Evolutionary conservation across 1,139 yeast genomes (phyloP).

Genomic region (Pneumocystis murina): DNA sequence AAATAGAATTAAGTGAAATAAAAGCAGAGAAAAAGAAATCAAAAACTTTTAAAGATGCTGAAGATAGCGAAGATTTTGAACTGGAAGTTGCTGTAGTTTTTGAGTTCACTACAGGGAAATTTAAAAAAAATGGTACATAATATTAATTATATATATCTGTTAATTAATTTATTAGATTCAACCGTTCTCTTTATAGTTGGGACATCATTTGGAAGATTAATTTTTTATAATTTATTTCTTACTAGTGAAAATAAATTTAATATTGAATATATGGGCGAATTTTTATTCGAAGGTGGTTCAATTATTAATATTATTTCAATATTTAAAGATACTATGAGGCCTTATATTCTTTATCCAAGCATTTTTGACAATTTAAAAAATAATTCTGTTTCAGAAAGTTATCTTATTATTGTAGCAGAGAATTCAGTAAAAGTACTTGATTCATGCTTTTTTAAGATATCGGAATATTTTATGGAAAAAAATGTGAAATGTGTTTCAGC

Average conservation of each 20-base stretch:
- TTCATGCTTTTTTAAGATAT: slow-evolving; percentile 1
- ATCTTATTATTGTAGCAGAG: slow-evolving; percentile 5
- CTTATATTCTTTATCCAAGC: neutral
- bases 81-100: slow-evolving; percentile 9
- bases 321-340: neutral
- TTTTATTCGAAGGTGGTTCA: neutral
- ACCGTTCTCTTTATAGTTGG: slow-evolving; percentile 65
- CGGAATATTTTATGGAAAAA: neutral
- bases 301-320: neutral
- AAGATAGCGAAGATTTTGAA: slow-evolving; percentile 52
- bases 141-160: neutral
- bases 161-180: slow-evolving; percentile 25
- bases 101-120: neutral
- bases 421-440: slow-evolving; percentile 1
- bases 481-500: neutral
- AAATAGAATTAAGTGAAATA: slow-evolving; percentile 24
- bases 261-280: slow-evolving; percentile 17
- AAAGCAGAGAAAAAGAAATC: slow-evolving; percentile 7
- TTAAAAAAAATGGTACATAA: neutral
- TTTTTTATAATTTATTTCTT: slow-evolving; percentile 56
- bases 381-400: neutral
- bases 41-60: slow-evolving; percentile 28
- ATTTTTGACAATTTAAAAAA: neutral
- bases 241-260: slow-evolving; percentile 57
- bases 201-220: slow-evolving; percentile 59